Percentiles rank a stretch among this genome's conserved stretches.
Conservation (phyloP, 768 basidiomycete species). For the Calocera cornea region DNA sequence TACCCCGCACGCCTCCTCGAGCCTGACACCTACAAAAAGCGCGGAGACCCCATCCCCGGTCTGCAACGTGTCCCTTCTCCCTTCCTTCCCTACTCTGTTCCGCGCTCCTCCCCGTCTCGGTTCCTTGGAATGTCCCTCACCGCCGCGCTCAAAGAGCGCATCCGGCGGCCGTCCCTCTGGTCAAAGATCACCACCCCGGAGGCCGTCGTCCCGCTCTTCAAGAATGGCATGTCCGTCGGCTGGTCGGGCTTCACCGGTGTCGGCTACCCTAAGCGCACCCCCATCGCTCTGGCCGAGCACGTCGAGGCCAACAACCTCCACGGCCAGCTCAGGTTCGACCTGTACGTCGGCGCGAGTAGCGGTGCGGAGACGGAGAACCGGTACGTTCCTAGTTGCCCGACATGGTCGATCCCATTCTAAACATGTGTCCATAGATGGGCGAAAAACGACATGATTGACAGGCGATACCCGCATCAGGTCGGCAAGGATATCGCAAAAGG, state of each 20-base stretch:
- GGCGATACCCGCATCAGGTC: slow-evolving; percentile 20
- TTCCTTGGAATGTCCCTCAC: neutral
- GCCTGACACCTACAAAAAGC: neutral
- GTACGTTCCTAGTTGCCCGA: slow-evolving; percentile 3
- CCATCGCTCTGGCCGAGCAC: slow-evolving; percentile 18
- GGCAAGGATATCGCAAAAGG: slow-evolving; percentile 20
- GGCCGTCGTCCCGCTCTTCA: slow-evolving; percentile 13
- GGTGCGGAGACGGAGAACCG: neutral
- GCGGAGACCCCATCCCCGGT: neutral
- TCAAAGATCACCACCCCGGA: slow-evolving; percentile 9
- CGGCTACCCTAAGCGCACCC: slow-evolving; percentile 10
- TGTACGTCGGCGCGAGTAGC: slow-evolving; percentile 13
- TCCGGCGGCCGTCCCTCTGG: neutral
- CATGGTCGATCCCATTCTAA: slow-evolving; percentile 5
- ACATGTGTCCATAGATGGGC: slow-evolving; percentile 9
- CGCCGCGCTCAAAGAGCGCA: neutral
- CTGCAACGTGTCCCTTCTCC: neutral
- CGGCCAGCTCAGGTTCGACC: slow-evolving; percentile 18
- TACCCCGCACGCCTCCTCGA: neutral
- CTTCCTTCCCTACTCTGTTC: neutral
- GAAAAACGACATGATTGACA: slow-evolving; percentile 14
- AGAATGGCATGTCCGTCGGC: slow-evolving; percentile 12
- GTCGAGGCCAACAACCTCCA: slow-evolving; percentile 20
- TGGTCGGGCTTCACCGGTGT: slow-evolving; percentile 11
- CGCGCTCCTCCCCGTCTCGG: neutral